Evolutionary conservation across 352 stramenopile genomes (phyloP).

Genomic region (Pythium scleroteichum): DNA sequence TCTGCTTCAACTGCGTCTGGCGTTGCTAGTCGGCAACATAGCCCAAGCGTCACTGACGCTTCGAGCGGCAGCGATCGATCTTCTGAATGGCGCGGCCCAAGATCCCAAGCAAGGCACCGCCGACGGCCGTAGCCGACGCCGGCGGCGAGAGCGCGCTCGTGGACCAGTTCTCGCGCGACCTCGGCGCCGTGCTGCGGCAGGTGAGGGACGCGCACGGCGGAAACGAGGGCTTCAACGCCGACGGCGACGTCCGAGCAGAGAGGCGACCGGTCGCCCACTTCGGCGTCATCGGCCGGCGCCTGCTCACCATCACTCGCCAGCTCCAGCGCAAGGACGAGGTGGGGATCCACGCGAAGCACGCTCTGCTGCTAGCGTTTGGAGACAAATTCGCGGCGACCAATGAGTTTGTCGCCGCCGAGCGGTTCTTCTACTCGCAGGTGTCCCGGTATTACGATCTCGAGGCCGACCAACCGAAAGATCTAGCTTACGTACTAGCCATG

Average conservation of each 20-base stretch:
- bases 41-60: neutral
- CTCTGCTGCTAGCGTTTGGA: slow-evolving; percentile 46
- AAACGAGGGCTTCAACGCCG: slow-evolving; percentile 14
- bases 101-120: neutral
- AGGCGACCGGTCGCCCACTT: slow-evolving; percentile 42
- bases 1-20: slow-evolving; percentile 5
- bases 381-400: slow-evolving; percentile 47
- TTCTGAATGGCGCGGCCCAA: slow-evolving; percentile 12
- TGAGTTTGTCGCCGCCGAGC: slow-evolving; percentile 49
- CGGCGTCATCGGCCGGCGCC: slow-evolving; percentile 40
- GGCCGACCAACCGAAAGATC: neutral
- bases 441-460: neutral
- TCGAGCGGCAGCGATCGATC: neutral
- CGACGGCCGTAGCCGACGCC: neutral
- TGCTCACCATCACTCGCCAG: slow-evolving; percentile 36
- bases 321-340: slow-evolving; percentile 41
- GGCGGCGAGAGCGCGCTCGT: slow-evolving; percentile 33
- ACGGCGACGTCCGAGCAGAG: slow-evolving; percentile 10
- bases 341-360: slow-evolving; percentile 33
- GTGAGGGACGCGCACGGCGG: slow-evolving; percentile 36
- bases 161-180: slow-evolving; percentile 58
- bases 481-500: slow-evolving; percentile 38
- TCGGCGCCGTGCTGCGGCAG: slow-evolving; percentile 38
- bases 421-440: slow-evolving; percentile 45
- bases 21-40: slow-evolving; percentile 20